These are phyloP conservation scores for Cardiospermum halicacabum DNA, from an alignment of 345 rosid species.

Conservation along the genomic window DNA sequence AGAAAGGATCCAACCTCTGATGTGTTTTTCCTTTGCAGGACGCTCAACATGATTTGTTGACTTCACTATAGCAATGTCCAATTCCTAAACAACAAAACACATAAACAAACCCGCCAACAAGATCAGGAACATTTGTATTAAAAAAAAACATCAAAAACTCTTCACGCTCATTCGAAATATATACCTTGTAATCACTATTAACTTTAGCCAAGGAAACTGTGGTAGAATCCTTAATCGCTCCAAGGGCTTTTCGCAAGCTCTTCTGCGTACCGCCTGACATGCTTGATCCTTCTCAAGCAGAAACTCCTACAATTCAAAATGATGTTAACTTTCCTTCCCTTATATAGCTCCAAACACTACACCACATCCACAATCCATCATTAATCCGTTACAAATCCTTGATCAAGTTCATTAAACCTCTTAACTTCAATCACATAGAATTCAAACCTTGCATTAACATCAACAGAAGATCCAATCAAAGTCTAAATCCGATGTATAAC, in stretches of 20 bases:
- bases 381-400: background rate
- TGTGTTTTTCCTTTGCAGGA: slow-evolving; percentile 85
- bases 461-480: slow-evolving; percentile 22
- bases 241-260: slow-evolving; percentile 89
- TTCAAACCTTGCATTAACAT: slow-evolving; percentile 2
- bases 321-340: slow-evolving; percentile 7
- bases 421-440: background rate
- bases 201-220: slow-evolving; percentile 98
- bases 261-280: slow-evolving; percentile 90
- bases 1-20: slow-evolving; percentile 49
- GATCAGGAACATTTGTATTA: background rate
- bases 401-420: slow-evolving; percentile 12
- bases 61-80: slow-evolving; percentile 95
- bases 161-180: background rate
- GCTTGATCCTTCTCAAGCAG: slow-evolving; percentile 35
- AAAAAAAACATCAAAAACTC: background rate
- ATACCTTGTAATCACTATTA: slow-evolving; percentile 93
- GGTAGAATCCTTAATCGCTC: slow-evolving; percentile 93
- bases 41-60: slow-evolving; percentile 93
- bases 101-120: slow-evolving; percentile 8
- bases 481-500: background rate
- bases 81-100: slow-evolving; percentile 37
- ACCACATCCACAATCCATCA: slow-evolving; percentile 1
- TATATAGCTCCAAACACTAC: background rate
- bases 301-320: slow-evolving; percentile 27